Evolutionary conservation across 208 protist genomes (phyloP).

Genomic region (Crithidia acanthocephali): DNA sequence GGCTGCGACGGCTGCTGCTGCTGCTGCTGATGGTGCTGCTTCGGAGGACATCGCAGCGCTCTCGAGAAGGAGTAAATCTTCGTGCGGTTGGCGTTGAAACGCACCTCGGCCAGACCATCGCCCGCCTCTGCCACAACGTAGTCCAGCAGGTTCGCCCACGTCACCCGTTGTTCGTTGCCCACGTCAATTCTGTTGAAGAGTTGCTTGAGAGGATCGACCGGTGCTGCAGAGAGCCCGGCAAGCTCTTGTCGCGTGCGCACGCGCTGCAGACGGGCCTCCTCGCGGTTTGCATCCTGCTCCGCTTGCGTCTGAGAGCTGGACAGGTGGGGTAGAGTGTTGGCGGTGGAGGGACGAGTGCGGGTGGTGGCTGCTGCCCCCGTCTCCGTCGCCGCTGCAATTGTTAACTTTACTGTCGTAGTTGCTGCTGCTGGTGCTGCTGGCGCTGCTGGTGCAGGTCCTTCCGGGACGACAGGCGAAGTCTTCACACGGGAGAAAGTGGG

Average conservation of each 20-base stretch:
- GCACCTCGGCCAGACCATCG: slow-evolving; percentile 4
- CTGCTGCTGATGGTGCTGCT: background rate
- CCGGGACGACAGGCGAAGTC: background rate
- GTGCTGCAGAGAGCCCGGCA: slow-evolving; percentile 7
- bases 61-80: slow-evolving; percentile 58
- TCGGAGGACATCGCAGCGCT: slow-evolving; percentile 12
- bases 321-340: no score
- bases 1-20: background rate
- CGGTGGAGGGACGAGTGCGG: background rate
- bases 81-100: slow-evolving; percentile 29
- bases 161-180: slow-evolving; percentile 49
- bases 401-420: no score
- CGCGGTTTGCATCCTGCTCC: slow-evolving; percentile 20
- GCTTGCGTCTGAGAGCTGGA: background rate
- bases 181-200: slow-evolving; percentile 62
- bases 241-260: slow-evolving; percentile 29
- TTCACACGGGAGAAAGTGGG: background rate
- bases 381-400: no score
- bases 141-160: slow-evolving; percentile 65
- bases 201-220: slow-evolving; percentile 39
- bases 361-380: no score
- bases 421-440: background rate
- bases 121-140: slow-evolving; percentile 54
- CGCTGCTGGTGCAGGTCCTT: background rate
- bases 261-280: slow-evolving; percentile 20